Base-by-base conservation (phyloP, 2,329 filamentous ascomycete genomes). In the Trichoderma guizhouense region DNA sequence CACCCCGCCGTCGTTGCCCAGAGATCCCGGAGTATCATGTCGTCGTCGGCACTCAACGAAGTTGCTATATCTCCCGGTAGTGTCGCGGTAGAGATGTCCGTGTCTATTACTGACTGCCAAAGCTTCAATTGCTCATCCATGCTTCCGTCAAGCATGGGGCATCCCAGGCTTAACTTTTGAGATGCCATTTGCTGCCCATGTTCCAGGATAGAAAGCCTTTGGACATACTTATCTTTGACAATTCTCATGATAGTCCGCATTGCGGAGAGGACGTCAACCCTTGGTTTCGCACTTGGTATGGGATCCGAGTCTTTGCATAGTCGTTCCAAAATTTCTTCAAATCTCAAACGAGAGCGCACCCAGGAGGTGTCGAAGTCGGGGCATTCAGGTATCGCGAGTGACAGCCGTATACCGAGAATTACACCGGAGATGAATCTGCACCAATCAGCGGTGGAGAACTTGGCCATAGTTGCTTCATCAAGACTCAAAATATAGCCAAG, bases 1-100 rank as follows among this genome's bases (percentile, higher is more conserved):
- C 84, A 86, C 0, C 80, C 79, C 81, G 83, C 86, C 83, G 86
- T 85, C 3, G 84, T 83, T 14, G 83, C 81, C 84, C 85, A 86
- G 9, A 86, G 73, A 72, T 86, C 84, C 68, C 85, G 80, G 69
- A 82, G 83, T 64, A 78, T 72, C 51, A 24, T 24, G 14, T 12
- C 76, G 76, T 74, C 78, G 76, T 1, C 71, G 2, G 24, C 36
- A 47, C 36, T 30, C 8, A 39, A 47, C 12, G 26, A 39, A 30
- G 21, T 24, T 30, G 61, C 61, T 28, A 47, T n/a, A 14, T 64
- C 61, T 32, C 34, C 24, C 1, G 36, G 61, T 39, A 64, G 24
- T 18, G 21, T 24, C 8, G 39, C 9, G 8, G 61, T 8, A 8
- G 61, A 8, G 71, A 74, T 82, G 69, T 78, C 77, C 7, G 83